Evolutionary conservation across 441 rosid genomes (phyloP).

Genomic region (Pelargonium exstipulatum): DNA sequence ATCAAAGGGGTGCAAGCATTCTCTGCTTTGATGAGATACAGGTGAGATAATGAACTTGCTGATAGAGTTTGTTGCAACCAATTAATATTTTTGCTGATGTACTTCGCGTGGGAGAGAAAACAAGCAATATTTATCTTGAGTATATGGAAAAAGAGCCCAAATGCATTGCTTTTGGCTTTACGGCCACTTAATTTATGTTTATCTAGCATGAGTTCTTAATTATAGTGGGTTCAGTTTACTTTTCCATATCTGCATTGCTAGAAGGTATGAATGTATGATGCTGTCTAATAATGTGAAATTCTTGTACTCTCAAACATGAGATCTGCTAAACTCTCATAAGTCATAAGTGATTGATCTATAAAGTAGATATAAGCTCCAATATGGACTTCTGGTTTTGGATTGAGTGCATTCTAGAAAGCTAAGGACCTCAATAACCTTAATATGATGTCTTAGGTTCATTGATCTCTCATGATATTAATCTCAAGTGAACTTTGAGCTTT

Average conservation of each 20-base stretch:
- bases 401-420: too few species aligned
- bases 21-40: constrained; percentile 97
- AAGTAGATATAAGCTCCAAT: background rate
- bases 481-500: too few species aligned
- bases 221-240: too few species aligned
- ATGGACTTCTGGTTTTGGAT: too few species aligned
- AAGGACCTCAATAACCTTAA: too few species aligned
- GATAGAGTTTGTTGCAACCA: background rate
- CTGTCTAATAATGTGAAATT: background rate
- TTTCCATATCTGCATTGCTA: background rate
- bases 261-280: background rate
- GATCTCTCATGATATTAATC: too few species aligned
- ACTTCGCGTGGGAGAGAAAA: background rate
- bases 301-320: background rate
- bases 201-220: too few species aligned
- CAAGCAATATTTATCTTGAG: background rate
- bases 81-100: background rate
- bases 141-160: background rate
- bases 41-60: constrained; percentile 33
- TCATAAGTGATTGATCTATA: background rate
- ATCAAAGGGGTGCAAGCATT: constrained; percentile 65
- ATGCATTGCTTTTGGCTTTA: constrained; percentile 1
- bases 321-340: background rate
- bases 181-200: background rate
- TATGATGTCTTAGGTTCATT: too few species aligned